Percentiles rank a stretch among this genome's conserved stretches.
phyloP scores from a whole-genome alignment of 257 asterid genomes.

The Rubia yunnanensis region DNA sequence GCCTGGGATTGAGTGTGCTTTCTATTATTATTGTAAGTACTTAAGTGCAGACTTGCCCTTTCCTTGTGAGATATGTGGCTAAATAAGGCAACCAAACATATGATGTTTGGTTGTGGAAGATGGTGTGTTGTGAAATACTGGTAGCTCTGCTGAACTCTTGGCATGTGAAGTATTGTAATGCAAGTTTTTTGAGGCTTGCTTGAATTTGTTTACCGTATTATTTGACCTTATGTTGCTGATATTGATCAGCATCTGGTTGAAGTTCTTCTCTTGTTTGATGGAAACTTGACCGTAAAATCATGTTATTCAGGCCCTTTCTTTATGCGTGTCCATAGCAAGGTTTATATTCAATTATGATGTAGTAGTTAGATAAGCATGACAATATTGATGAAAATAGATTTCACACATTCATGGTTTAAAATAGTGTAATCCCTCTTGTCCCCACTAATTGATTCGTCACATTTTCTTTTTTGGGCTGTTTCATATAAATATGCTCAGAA shows the following conservation, averaged over 20 bases:
- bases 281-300: background rate
- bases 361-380: too few species aligned
- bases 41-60: conserved; percentile 5
- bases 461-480: too few species aligned
- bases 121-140: background rate
- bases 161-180: conserved; percentile 15
- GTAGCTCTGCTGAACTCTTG: background rate
- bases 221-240: background rate
- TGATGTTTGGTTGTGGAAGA: conserved; percentile 2
- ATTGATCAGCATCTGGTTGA: background rate
- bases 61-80: conserved; percentile 11
- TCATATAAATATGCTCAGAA: too few species aligned
- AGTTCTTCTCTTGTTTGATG: background rate
- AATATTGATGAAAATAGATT: too few species aligned
- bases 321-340: too few species aligned
- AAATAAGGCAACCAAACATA: conserved; percentile 24
- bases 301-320: background rate
- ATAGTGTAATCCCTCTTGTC: too few species aligned
- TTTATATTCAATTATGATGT: too few species aligned
- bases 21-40: background rate
- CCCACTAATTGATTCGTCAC: too few species aligned
- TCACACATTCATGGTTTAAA: too few species aligned
- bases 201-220: background rate
- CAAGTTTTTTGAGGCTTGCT: conserved; percentile 4
- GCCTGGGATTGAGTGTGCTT: background rate